phyloP scores from a whole-genome alignment of 305 asterid species.

The Solanum hybrid region DNA sequence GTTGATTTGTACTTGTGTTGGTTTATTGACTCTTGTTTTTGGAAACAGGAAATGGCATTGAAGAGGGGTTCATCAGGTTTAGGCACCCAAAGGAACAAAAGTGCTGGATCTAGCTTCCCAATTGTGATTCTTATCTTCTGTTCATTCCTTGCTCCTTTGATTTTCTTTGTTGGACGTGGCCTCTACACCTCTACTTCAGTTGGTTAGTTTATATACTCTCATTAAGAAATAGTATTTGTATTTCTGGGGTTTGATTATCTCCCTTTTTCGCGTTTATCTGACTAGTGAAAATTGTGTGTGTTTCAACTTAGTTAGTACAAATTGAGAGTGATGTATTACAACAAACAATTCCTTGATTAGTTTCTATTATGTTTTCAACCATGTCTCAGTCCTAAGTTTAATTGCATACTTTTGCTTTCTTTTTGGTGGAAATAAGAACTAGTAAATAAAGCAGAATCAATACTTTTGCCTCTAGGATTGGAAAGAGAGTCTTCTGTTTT shows the following conservation, averaged over 20 bases:
- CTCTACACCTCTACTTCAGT: slow-evolving; percentile 24
- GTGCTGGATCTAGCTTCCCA: slow-evolving; percentile 28
- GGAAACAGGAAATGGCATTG: slow-evolving; percentile 30
- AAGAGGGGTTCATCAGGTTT: slow-evolving; percentile 47
- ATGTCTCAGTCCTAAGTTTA: background rate
- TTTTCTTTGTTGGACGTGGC: slow-evolving; percentile 47
- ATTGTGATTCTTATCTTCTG: slow-evolving; percentile 31
- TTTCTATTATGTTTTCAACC: background rate
- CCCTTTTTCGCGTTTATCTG: background rate
- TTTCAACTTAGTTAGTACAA: background rate
- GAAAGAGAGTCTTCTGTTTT: background rate
- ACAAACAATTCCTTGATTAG: background rate
- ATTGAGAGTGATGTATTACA: background rate
- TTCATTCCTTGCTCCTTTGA: slow-evolving; percentile 42
- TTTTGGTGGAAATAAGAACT: background rate
- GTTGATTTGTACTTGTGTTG: background rate
- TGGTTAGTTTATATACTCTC: slow-evolving; percentile 35
- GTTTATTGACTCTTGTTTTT: background rate
- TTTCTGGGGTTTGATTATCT: background rate
- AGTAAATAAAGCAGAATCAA: background rate
- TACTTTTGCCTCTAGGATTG: background rate
- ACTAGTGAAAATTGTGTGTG: background rate
- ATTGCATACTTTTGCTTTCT: background rate
- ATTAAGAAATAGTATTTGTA: background rate
- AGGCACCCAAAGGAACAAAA: slow-evolving; percentile 20